phyloP scores from a whole-genome alignment of 192 early-diverging fungal species.

The Pilaira anomala region DNA sequence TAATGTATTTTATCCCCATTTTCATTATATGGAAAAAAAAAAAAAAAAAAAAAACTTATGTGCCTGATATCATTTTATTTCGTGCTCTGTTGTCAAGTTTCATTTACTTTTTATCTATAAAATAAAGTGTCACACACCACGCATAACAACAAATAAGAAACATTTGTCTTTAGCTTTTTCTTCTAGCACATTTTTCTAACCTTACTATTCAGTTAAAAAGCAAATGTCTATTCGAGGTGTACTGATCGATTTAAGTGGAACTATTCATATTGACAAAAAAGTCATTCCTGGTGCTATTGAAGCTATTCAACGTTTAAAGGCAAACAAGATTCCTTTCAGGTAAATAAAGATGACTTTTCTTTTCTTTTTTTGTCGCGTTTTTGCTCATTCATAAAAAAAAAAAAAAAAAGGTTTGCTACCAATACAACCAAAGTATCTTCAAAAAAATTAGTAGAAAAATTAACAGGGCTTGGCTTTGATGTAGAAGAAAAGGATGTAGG shows the following conservation, averaged over 20 bases:
- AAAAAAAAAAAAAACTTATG: too few relatives aligned
- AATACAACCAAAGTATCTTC: constrained; percentile 84
- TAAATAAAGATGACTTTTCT: not conserved
- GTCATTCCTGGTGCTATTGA: constrained; percentile 61
- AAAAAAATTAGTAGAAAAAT: constrained; percentile 49
- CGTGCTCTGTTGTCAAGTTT: too few relatives aligned
- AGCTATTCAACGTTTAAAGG: constrained; percentile 62
- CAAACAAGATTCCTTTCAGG: constrained; percentile 48
- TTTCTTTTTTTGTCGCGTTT: not conserved
- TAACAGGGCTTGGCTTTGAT: constrained; percentile 65
- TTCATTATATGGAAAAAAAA: too few relatives aligned
- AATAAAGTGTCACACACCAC: too few relatives aligned
- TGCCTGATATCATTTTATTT: too few relatives aligned
- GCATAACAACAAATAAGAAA: not conserved
- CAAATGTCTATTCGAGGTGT: constrained; percentile 45
- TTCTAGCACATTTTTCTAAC: not conserved
- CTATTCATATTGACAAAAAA: constrained; percentile 69
- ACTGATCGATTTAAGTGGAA: constrained; percentile 78
- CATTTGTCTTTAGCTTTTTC: not conserved
- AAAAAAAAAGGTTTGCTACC: constrained; percentile 69
- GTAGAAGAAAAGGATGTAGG: constrained; percentile 56
- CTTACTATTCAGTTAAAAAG: not conserved
- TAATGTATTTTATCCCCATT: too few relatives aligned
- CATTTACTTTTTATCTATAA: too few relatives aligned
- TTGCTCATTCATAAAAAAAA: not conserved